Percentiles rank a stretch among this genome's conserved stretches.
phyloP scores from a whole-genome alignment of 768 basidiomycete species.

The Lactifluus subvellereus region DNA sequence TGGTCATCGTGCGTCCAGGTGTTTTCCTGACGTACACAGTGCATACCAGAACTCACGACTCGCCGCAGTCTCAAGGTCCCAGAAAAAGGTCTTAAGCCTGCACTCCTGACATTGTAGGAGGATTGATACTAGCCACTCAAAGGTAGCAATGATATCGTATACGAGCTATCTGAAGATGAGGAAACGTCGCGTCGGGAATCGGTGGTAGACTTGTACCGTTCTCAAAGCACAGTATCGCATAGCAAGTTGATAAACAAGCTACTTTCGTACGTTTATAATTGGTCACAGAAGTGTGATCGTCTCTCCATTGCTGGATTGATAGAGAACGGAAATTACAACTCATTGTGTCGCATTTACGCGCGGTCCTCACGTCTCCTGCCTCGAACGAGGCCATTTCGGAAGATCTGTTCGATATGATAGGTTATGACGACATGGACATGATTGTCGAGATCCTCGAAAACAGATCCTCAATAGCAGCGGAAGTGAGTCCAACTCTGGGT shows the following conservation, averaged over 20 bases:
- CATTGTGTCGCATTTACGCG: slow-evolving; percentile 28
- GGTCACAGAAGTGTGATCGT: slow-evolving; percentile 1
- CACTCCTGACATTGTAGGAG: not conserved
- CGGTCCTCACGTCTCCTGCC: slow-evolving; percentile 44
- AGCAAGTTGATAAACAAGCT: slow-evolving; percentile 16
- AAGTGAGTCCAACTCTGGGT: slow-evolving; percentile 37
- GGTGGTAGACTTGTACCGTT: slow-evolving; percentile 22
- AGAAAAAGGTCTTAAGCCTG: slow-evolving; percentile 7
- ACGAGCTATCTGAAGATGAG: slow-evolving; percentile 16
- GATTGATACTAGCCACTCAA: slow-evolving; percentile 6
- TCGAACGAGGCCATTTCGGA: slow-evolving; percentile 68
- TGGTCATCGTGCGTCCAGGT: slow-evolving; percentile 21
- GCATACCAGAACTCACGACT: slow-evolving; percentile 6
- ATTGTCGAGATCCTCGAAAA: slow-evolving; percentile 62
- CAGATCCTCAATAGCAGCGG: slow-evolving; percentile 42
- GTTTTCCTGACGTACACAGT: not conserved
- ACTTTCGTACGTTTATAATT: slow-evolving; percentile 20
- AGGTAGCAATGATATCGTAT: slow-evolving; percentile 9
- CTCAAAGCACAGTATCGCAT: not conserved
- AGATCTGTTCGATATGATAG: slow-evolving; percentile 74
- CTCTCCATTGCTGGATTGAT: not conserved
- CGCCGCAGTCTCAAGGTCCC: slow-evolving; percentile 8
- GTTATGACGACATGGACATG: slow-evolving; percentile 79
- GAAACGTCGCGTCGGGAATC: slow-evolving; percentile 14
- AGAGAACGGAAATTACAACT: slow-evolving; percentile 31